Conservation (phyloP, 1,284 basidiomycete species). For the Rhodofomes roseus region DNA sequence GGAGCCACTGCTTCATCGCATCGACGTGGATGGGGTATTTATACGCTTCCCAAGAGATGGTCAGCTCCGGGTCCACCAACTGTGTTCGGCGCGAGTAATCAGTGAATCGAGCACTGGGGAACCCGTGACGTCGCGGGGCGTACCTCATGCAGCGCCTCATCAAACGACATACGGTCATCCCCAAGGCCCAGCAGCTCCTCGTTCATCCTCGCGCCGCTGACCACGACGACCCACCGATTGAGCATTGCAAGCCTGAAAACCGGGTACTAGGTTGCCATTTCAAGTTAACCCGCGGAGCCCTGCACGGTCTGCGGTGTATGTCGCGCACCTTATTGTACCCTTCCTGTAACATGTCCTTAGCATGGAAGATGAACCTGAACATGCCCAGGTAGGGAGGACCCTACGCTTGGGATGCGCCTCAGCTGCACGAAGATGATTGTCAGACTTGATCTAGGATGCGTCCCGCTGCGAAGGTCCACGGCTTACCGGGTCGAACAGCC, state of each 20-base stretch:
- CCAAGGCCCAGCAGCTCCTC: conserved; percentile 33
- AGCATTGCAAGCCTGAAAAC: conserved; percentile 33
- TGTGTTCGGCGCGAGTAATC: neutral
- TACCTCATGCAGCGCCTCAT: neutral
- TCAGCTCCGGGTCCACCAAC: neutral
- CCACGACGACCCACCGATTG: conserved; percentile 29
- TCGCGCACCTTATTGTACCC: conserved; percentile 15
- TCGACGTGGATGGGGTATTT: neutral
- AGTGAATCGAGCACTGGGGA: too few relatives aligned
- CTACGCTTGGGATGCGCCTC: conserved; percentile 28
- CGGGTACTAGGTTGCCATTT: conserved; percentile 14
- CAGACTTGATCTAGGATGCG: neutral
- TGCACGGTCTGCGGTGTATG: neutral
- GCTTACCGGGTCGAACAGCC: neutral
- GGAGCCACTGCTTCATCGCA: neutral
- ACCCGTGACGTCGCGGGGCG: too few relatives aligned
- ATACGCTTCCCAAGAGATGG: neutral
- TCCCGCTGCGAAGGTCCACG: neutral
- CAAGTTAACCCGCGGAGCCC: neutral
- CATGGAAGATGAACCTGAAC: conserved; percentile 18
- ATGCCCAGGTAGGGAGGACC: conserved; percentile 28
- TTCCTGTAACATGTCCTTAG: conserved; percentile 23
- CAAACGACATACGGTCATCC: conserved; percentile 30
- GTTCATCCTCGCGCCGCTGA: conserved; percentile 28
- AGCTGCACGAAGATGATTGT: conserved; percentile 9